Conservation (phyloP, 2,329 filamentous ascomycete species). For the Epicoccum sorghinum region DNA sequence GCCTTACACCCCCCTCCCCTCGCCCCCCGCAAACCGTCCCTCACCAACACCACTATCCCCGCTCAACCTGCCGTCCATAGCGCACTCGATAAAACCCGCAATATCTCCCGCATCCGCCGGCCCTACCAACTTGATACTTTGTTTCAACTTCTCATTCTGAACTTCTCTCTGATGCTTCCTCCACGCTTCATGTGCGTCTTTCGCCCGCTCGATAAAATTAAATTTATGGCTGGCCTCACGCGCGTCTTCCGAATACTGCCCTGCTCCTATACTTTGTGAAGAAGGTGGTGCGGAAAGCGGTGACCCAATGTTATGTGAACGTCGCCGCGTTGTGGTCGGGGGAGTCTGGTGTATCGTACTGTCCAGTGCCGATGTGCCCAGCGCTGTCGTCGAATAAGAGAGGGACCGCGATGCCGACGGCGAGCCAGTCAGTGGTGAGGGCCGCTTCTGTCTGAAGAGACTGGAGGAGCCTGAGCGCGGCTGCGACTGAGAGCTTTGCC, state of each 20-base stretch:
- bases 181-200: constrained; percentile 30
- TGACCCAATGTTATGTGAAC: constrained; percentile 11
- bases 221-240: not conserved
- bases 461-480: not conserved
- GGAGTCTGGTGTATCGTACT: not conserved
- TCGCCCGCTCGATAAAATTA: constrained; percentile 27
- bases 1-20: too few relatives aligned
- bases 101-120: constrained; percentile 34
- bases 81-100: constrained; percentile 19
- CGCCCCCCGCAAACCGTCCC: not conserved
- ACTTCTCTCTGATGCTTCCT: constrained; percentile 26
- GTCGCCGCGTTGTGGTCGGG: not conserved
- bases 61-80: constrained; percentile 1
- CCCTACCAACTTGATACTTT: constrained; percentile 40
- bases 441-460: not conserved
- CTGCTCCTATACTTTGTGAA: not conserved
- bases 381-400: not conserved
- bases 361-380: not conserved
- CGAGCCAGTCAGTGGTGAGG: not conserved
- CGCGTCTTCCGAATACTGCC: not conserved
- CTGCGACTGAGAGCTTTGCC: not conserved
- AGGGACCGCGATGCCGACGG: not conserved
- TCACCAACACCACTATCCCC: constrained; percentile 5
- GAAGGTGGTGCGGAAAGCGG: not conserved
- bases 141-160: constrained; percentile 38